Percentiles rank a stretch among this genome's conserved stretches.
phyloP scores from a whole-genome alignment of 441 rosid genomes.

The Eugenia klotzschiana region DNA sequence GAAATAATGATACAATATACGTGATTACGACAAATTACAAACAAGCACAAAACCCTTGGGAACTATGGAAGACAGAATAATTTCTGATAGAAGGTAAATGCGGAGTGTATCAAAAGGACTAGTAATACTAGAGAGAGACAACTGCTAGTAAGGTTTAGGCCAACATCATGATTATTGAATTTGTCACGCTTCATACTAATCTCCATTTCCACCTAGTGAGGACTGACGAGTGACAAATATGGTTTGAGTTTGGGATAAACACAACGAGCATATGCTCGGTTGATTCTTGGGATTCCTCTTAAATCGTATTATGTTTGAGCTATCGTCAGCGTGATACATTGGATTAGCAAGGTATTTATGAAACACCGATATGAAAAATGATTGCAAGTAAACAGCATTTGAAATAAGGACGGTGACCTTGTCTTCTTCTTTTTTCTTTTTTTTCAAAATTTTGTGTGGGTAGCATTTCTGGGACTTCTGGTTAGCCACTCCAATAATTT shows the following conservation, averaged over 20 bases:
- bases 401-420: background rate
- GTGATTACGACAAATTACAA: background rate
- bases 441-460: background rate
- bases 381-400: background rate
- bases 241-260: background rate
- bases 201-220: background rate
- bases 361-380: background rate
- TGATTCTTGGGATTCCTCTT: background rate
- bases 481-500: background rate
- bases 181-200: fast-evolving
- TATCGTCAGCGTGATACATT: background rate
- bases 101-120: background rate
- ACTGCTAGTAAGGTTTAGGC: background rate
- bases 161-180: background rate
- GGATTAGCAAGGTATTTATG: background rate
- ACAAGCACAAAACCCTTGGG: background rate
- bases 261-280: background rate
- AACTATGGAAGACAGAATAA: background rate
- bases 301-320: background rate
- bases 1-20: background rate
- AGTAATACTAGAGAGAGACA: background rate
- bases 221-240: background rate
- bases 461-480: no score
- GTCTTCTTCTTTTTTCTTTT: background rate
- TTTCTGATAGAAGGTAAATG: fast-evolving